Evolutionary conservation across 352 stramenopile genomes (phyloP), one percentile per base, ranked within the genome.

Genomic region (Pythium phragmitis): DNA sequence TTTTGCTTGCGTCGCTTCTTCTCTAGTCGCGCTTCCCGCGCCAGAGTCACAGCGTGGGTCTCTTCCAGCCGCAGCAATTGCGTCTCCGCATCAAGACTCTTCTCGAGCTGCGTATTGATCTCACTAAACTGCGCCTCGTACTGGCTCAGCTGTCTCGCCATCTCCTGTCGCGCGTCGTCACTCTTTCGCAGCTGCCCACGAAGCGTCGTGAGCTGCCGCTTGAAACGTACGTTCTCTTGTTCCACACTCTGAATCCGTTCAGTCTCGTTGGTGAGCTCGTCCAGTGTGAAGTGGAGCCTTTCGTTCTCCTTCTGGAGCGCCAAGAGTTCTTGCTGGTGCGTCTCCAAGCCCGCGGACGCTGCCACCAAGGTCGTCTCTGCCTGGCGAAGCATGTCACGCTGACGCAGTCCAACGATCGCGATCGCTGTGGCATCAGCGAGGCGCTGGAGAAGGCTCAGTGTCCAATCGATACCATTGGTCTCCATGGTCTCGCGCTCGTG

Each of bases 1-100:
- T 65, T 60, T 16, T 76, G 68, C 62, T 80, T 80, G 9, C 76
- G 49, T 17, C 74, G 2, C 42, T 78, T 78, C 16, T 63, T 70
- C 51, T 78, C 67, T 6, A 76, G 28, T 5, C 59, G 59, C 34
- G 48, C 37, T 39, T 67, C 70, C 0, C 57, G 52, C 3, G 49
- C 47, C 5, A 60, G 60, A 13, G 67, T 57, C 1, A 36, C 64
- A 0, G 26, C 42, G 26, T 73, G 65, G 6, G 61, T 59, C 12
- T 70, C 50, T 4, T 70, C 63, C 5, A 74, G 21, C 23, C 33
- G 42, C 42, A 65, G n/a, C 2, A 72, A 28, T 47, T 76, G 63
- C 2, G 34, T 60, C 55, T 74, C 67, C 7, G 63, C 34, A n/a
- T 56, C 59, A 1, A 67, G 52, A 21, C 57, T 61, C 28, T 69